phyloP scores from a whole-genome alignment of 345 rosid genomes.

The Eucalyptus marginata region DNA sequence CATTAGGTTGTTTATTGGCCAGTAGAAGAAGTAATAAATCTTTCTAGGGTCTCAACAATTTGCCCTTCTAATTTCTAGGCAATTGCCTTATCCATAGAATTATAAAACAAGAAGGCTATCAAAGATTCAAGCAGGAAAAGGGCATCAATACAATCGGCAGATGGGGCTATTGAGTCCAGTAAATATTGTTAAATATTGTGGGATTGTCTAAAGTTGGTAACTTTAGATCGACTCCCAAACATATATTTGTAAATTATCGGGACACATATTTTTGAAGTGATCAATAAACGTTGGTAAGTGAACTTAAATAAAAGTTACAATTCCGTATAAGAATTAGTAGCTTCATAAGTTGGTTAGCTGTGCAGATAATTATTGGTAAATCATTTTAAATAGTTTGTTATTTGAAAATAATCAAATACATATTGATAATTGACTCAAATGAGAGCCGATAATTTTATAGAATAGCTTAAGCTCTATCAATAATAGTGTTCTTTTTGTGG shows the following conservation, averaged over 20 bases:
- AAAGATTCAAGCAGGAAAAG: background rate
- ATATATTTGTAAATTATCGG: too few relatives aligned
- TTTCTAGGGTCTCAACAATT: background rate
- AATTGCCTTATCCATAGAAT: background rate
- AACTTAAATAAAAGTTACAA: background rate
- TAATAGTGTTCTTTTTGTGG: too few relatives aligned
- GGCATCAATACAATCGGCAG: background rate
- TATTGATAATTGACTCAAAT: background rate
- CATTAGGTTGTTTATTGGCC: background rate
- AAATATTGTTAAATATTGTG: background rate
- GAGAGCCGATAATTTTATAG: background rate
- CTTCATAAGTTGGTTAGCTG: background rate
- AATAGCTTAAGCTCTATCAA: background rate
- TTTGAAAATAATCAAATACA: background rate
- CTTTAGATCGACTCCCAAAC: background rate
- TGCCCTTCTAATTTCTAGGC: background rate
- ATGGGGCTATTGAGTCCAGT: background rate
- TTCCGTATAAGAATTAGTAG: background rate
- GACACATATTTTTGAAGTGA: background rate
- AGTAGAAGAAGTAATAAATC: background rate
- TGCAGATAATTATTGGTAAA: too few relatives aligned
- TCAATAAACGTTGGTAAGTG: background rate
- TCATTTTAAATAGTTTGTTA: too few relatives aligned
- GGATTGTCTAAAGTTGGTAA: background rate
- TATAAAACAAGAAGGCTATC: background rate